These are phyloP conservation scores for Fusarium oligoseptatum DNA, from an alignment of 2,329 filamentous ascomycete species.

Conservation along the genomic window DNA sequence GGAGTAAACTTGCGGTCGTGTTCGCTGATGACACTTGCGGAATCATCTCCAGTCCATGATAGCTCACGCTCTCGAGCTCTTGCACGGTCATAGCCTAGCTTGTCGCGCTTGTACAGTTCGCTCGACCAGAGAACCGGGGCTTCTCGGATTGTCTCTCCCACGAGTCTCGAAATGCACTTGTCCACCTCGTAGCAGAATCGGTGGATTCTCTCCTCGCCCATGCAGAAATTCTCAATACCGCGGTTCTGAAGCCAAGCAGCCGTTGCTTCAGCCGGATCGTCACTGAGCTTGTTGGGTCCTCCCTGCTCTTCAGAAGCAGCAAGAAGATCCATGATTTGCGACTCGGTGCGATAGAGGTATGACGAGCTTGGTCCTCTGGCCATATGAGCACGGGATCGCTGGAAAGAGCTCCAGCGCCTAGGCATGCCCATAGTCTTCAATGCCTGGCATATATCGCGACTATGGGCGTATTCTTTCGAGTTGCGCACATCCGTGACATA, in stretches of 20 bases:
- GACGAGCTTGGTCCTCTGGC: slow-evolving; percentile 64
- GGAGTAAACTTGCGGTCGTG: slow-evolving; percentile 62
- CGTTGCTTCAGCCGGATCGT: slow-evolving; percentile 91
- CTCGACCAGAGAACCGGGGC: slow-evolving; percentile 94
- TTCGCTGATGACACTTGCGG: slow-evolving; percentile 68
- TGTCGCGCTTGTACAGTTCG: slow-evolving; percentile 86
- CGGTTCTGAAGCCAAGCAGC: slow-evolving; percentile 84
- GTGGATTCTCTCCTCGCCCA: slow-evolving; percentile 94
- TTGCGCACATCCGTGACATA: slow-evolving; percentile 95
- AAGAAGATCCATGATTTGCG: slow-evolving; percentile 88
- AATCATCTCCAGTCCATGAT: slow-evolving; percentile 62
- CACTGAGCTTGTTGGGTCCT: slow-evolving; percentile 94
- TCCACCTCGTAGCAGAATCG: slow-evolving; percentile 93
- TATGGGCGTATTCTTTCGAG: slow-evolving; percentile 88
- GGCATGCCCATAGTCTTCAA: slow-evolving; percentile 89
- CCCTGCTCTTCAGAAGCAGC: slow-evolving; percentile 87
- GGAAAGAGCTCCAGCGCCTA: slow-evolving; percentile 66
- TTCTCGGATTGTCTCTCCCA: slow-evolving; percentile 86
- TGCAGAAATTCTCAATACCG: slow-evolving; percentile 92
- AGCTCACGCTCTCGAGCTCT: slow-evolving; percentile 61
- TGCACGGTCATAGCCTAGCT: slow-evolving; percentile 68
- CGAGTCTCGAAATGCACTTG: slow-evolving; percentile 85
- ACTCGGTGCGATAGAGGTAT: slow-evolving; percentile 84
- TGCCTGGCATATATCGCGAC: slow-evolving; percentile 86
- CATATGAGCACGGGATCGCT: slow-evolving; percentile 62